Base-by-base conservation (phyloP, 2,329 filamentous ascomycete genomes). In the Colletotrichum incanum region DNA sequence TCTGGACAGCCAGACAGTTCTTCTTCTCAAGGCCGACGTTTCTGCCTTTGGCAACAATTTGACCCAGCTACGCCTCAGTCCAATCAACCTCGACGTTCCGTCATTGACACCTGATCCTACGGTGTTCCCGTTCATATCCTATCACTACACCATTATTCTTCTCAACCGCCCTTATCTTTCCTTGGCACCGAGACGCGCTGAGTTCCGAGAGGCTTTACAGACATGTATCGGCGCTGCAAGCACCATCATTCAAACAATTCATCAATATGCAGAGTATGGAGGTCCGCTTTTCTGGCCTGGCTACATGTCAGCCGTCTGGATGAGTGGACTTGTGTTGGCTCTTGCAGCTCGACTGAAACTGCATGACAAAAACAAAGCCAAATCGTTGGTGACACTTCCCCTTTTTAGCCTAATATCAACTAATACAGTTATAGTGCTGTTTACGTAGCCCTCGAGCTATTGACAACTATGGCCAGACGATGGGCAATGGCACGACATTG, bases 111-210 rank as follows among this genome's bases (percentile, higher is more conserved):
- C 61, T 2, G 61, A 73, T 26, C 65, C 70, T 28, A 49, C 43
- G 7, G 62, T 73, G 1, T 73, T 74, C 2, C 70, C 72, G 3
- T 74, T 63, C 26, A 23, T 74, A 12, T 59, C 65, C 3, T 79
- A 82, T 62, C 77, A 82, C 45, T 78, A 82, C 55, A 71, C 80
- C 1, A 72, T 80, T 12, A 75, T 83, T 39, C 68, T 82, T 26
- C 76, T 81, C 23, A 79, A 82, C 34, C 76, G 81, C 1, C 81
- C 81, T 0, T 81, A 77, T 7, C 75, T 83, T 2, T 83, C 81
- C 2, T 73, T 82, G 1, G 61, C 67, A 11, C 39, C 70, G 23
- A 61, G 49, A 23, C 43, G 55, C 28, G 65, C 69, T 12, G 56
- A 66, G 37, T 74, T 74, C n/a, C 61, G 45, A 31, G 43, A 66